Evolutionary conservation across 2,329 filamentous ascomycete species (phyloP), one percentile per base, ranked within the genome.

Genomic region (Ophiostoma himal-ulmi): DNA sequence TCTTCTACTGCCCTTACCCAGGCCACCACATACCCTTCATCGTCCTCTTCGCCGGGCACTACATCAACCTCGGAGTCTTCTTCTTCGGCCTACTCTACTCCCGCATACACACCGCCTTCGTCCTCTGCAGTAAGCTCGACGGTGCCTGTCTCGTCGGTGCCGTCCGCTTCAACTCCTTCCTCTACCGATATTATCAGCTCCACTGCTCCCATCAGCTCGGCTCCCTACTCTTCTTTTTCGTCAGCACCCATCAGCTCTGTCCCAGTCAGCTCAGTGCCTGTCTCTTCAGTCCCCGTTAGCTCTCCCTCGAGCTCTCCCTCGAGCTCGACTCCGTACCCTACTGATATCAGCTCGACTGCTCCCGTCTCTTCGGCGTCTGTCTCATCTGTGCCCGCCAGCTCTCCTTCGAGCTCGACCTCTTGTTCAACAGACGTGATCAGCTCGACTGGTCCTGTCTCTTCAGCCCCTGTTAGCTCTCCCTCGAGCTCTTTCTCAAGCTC

Each of bases 381-480:
- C 41, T 57, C 39, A 22, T 67, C 66, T 17, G 66, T 68, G 5
- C 66, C 66, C 7, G 17, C 41, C 20, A 64, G 68, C 57, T 64
- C 68, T 34, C 39, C 20, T 4, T 22, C 52, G 4, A 57, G 52
- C n/a, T 57, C 17, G n/a, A 62, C 26, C n/a, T n/a, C n/a, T n/a
- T n/a, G n/a, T n/a, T n/a, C n/a, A n/a, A n/a, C n/a, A n/a, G n/a
- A n/a, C n/a, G n/a, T n/a, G n/a, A n/a, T n/a, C n/a, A n/a, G n/a
- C n/a, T n/a, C n/a, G n/a, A n/a, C n/a, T 1, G 39, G 20, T 20
- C 54, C 54, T 11, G 37, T 10, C 34, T 34, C 22, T 30, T 62
- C 57, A 1, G 30, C 17, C 1, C 57, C 26, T 1, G 57, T 36
- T 14, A 20, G 17, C 20, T 41, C 57, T 34, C 39, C 20, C 10